These are phyloP conservation scores for Ganoderma boninense DNA, from an alignment of 1,284 basidiomycete genomes.

Conservation along the genomic window DNA sequence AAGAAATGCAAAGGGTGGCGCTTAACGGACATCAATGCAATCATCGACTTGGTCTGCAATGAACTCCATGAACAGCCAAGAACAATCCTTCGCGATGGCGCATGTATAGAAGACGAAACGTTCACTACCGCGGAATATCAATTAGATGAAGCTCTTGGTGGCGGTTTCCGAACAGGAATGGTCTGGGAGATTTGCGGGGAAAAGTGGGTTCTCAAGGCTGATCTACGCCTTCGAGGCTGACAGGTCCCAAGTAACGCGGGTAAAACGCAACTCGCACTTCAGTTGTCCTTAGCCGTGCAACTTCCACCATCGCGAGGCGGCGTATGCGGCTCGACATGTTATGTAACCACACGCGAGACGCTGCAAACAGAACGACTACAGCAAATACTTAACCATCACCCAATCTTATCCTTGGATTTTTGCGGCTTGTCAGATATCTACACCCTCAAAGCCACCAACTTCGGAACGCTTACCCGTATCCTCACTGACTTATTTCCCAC, in stretches of 20 bases:
- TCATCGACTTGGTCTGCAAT: constrained; percentile 57
- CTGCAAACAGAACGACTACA: constrained; percentile 75
- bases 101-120: constrained; percentile 47
- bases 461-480: constrained; percentile 71
- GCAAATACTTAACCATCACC: constrained; percentile 62
- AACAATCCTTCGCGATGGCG: constrained; percentile 47
- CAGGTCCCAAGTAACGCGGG: constrained; percentile 74
- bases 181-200: constrained; percentile 90
- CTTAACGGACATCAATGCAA: constrained; percentile 50
- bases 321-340: constrained; percentile 70
- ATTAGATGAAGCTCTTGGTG: constrained; percentile 75
- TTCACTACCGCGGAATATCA: constrained; percentile 76
- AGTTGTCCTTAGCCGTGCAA: constrained; percentile 81
- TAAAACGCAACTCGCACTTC: constrained; percentile 87
- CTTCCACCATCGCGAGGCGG: constrained; percentile 62
- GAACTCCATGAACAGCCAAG: constrained; percentile 47
- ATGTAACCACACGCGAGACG: constrained; percentile 77
- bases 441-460: constrained; percentile 64
- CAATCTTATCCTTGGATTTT: constrained; percentile 51
- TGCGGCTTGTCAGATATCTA: constrained; percentile 75
- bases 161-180: constrained; percentile 79
- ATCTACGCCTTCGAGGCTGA: background rate
- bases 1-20: constrained; percentile 51
- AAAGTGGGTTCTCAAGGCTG: constrained; percentile 59
- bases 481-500: constrained; percentile 71